A percentile compares a stretch with the other conserved stretches of the same genome.
phyloP scores from a whole-genome alignment of 2,329 filamentous ascomycete genomes.

The Exophiala alcalophila region DNA sequence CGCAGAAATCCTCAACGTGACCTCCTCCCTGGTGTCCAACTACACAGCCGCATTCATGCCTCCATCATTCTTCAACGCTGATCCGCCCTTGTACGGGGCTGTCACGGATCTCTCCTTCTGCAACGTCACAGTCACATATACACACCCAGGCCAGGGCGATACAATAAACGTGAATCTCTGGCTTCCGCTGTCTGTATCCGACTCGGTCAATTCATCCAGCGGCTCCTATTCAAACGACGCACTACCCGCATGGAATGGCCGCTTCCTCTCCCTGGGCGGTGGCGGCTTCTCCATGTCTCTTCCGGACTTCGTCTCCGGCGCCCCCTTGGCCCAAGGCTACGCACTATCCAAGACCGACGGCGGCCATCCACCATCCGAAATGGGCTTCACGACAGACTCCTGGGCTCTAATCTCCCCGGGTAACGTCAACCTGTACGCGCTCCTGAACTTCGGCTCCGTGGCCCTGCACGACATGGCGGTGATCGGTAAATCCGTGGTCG shows the following conservation, averaged over 20 bases:
- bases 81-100: constrained; percentile 6
- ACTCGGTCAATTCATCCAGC: background rate
- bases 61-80: constrained; percentile 7
- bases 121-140: constrained; percentile 45
- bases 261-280: constrained; percentile 41
- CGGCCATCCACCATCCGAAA: constrained; percentile 40
- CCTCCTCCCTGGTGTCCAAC: constrained; percentile 22
- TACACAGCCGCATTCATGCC: constrained; percentile 13
- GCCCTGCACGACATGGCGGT: constrained; percentile 37
- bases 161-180: constrained; percentile 38
- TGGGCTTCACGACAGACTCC: constrained; percentile 26
- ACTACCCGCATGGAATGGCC: constrained; percentile 39
- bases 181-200: constrained; percentile 33
- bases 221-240: too few species aligned
- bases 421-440: constrained; percentile 35
- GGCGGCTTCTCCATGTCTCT: constrained; percentile 34
- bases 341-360: constrained; percentile 46
- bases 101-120: constrained; percentile 34
- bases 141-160: constrained; percentile 43
- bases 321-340: constrained; percentile 38
- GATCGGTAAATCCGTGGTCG: constrained; percentile 27
- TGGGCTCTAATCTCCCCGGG: constrained; percentile 44
- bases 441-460: constrained; percentile 37
- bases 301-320: constrained; percentile 7
- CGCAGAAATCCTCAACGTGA: constrained; percentile 26